Percentiles rank a stretch among this genome's conserved stretches.
phyloP scores from a whole-genome alignment of 2,329 filamentous ascomycete species.

The Zasmidium angulare region DNA sequence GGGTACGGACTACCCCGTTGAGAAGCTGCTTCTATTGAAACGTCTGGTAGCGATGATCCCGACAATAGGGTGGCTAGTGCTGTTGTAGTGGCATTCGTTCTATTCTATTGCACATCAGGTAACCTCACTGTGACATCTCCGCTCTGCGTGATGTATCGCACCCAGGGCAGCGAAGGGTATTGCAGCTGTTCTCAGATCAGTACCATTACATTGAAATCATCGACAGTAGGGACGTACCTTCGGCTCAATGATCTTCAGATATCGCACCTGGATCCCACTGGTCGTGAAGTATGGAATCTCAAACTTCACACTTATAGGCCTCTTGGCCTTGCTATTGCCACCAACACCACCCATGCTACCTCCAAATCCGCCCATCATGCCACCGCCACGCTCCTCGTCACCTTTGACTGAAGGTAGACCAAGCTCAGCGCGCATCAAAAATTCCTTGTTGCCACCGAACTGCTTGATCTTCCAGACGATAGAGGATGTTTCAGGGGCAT shows the following conservation, averaged over 20 bases:
- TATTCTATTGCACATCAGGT: constrained; percentile 64
- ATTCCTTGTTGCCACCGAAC: constrained; percentile 97
- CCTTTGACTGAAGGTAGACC: constrained; percentile 91
- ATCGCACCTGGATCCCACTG: constrained; percentile 95
- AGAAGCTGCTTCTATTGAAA: no score
- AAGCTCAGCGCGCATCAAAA: constrained; percentile 95
- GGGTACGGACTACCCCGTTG: no score
- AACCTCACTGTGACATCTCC: constrained; percentile 93
- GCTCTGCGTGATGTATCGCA: constrained; percentile 97
- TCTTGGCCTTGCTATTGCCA: constrained; percentile 86
- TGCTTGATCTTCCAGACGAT: constrained; percentile 99
- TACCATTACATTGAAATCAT: not conserved
- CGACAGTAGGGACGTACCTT: constrained; percentile 63
- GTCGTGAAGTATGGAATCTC: constrained; percentile 99
- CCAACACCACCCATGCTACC: constrained; percentile 92
- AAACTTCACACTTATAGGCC: constrained; percentile 98
- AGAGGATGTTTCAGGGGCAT: constrained; percentile 93
- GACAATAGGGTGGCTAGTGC: no score
- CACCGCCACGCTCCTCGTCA: constrained; percentile 85
- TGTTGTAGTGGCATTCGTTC: no score
- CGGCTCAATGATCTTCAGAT: constrained; percentile 98
- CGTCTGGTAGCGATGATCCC: no score
- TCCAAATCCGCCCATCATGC: constrained; percentile 96
- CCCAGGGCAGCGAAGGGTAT: constrained; percentile 97
- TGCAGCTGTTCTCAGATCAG: constrained; percentile 66